Conservation (phyloP, 1,284 basidiomycete genomes). For the Papiliotrema terrestris region DNA sequence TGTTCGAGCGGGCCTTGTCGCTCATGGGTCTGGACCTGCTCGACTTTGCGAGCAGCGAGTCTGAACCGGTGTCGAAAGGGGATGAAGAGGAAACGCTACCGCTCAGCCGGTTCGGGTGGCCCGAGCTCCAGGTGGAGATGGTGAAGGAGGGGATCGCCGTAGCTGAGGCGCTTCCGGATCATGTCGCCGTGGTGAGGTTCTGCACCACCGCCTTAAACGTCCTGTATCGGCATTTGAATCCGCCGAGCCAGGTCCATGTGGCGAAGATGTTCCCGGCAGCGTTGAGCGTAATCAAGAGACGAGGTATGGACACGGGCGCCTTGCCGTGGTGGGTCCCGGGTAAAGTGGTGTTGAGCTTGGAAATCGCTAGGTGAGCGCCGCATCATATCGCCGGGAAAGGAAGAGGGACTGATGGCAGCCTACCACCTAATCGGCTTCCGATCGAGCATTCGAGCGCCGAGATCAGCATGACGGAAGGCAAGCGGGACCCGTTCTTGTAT, state of each 20-base stretch:
- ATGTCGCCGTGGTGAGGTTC: constrained; percentile 28
- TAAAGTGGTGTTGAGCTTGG: constrained; percentile 71
- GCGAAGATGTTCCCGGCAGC: constrained; percentile 66
- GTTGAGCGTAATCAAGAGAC: constrained; percentile 64
- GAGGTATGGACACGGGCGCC: constrained; percentile 62
- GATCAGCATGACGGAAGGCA: constrained; percentile 19
- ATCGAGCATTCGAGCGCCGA: constrained; percentile 59
- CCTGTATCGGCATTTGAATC: constrained; percentile 62
- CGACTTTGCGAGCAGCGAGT: constrained; percentile 3
- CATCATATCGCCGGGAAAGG: background rate
- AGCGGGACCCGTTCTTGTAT: constrained; percentile 78
- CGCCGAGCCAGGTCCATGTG: constrained; percentile 73
- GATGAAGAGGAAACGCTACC: background rate
- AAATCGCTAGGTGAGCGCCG: constrained; percentile 62
- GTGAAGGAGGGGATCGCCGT: constrained; percentile 86
- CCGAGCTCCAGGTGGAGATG: constrained; percentile 84
- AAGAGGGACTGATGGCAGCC: constrained; percentile 49
- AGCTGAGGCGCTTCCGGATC: constrained; percentile 74
- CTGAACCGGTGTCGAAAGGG: constrained; percentile 1
- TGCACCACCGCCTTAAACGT: constrained; percentile 66
- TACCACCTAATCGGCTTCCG: constrained; percentile 67
- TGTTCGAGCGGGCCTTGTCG: constrained; percentile 69
- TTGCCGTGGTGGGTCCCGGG: constrained; percentile 78
- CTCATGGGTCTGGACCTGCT: constrained; percentile 71
- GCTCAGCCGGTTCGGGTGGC: constrained; percentile 69